These are phyloP conservation scores for Penicillium sp. DNA, from an alignment of 2,329 filamentous ascomycete genomes.

Conservation along the genomic window DNA sequence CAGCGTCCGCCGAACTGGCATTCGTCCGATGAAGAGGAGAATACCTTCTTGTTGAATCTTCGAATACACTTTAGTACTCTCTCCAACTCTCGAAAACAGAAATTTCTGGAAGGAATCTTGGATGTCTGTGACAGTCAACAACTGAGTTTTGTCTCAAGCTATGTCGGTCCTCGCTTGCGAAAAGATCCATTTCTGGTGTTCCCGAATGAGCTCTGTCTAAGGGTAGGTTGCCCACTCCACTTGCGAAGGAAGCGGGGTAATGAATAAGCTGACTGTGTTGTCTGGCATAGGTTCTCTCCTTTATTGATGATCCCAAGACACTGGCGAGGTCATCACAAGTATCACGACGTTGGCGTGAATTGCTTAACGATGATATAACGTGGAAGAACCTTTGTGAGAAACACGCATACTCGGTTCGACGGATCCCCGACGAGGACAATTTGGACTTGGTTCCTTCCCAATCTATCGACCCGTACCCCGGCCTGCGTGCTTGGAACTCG, in stretches of 20 bases:
- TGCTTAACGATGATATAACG: slow-evolving; percentile 92
- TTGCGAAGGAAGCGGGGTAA: neutral
- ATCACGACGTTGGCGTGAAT: slow-evolving; percentile 87
- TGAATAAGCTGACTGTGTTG: slow-evolving; percentile 11
- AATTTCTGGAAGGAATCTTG: slow-evolving; percentile 78
- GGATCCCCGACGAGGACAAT: slow-evolving; percentile 45
- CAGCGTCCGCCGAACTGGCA: slow-evolving; percentile 51
- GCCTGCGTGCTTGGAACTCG: slow-evolving; percentile 18
- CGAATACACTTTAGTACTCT: slow-evolving; percentile 73
- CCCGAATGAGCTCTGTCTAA: slow-evolving; percentile 85
- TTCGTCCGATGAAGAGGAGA: slow-evolving; percentile 59
- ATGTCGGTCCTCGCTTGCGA: slow-evolving; percentile 87
- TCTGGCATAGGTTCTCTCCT: slow-evolving; percentile 69
- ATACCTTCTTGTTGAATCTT: slow-evolving; percentile 73
- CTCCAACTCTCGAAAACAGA: slow-evolving; percentile 67
- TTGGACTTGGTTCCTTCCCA: slow-evolving; percentile 33
- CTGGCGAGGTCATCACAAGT: slow-evolving; percentile 90
- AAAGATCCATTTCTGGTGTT: slow-evolving; percentile 92
- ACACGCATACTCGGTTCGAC: slow-evolving; percentile 84
- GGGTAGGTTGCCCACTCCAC: slow-evolving; percentile 54
- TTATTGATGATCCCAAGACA: slow-evolving; percentile 93
- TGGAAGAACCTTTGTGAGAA: slow-evolving; percentile 98
- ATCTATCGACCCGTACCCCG: slow-evolving; percentile 19
- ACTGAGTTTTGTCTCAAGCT: slow-evolving; percentile 91
- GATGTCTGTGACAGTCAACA: slow-evolving; percentile 94